Base-by-base conservation (phyloP, 345 rosid species). In the Salix caprea region DNA sequence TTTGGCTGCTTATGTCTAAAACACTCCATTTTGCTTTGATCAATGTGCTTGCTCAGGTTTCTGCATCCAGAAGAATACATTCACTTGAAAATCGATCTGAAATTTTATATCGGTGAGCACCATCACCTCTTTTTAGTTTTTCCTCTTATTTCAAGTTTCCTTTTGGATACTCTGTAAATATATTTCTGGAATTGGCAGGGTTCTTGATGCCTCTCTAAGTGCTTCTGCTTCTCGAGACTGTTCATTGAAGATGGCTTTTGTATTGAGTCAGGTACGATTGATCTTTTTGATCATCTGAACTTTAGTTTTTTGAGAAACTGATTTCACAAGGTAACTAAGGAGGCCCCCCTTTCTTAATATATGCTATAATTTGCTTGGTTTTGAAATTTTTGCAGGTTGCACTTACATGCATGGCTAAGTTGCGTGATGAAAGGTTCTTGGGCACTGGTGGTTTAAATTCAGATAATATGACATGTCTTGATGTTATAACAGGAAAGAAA, bases 191-290 rank as follows among this genome's bases (percentile, higher is more conserved):
- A 37, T 82, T 84, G 71, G 70, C 91, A 94, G 98, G 88, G 86
- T 91, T 81, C 97, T 95, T 84, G 99, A 93, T 88, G 93, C 93
- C 65, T 89, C 91, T 69, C 88, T 93, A 80, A 87, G 88, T 80
- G 92, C 99, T 80, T 90, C 97, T 58, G 97, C 97, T 80, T 95
- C 99, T 85, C 94, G 90, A 32, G 99, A 95, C 84, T 91, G 99
- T 84, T 89, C 97, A 40, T 78, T 95, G 82, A 91, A 86, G 89
- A 95, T 95, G 97, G 96, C 98, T 13, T 91, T 87, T 81, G 85
- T 88, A 64, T 84, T 90, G 83, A 89, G 85, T 80, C 98, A 93
- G 93, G 98, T 92, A 78, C 8, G 60, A 30, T 56, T 19, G 30
- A 61, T 34, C 34, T 48, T 16, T 11, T 67, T 67, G 23, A 18